phyloP scores from a whole-genome alignment of 2,329 filamentous ascomycete genomes.

The Fusarium armeniacum region DNA sequence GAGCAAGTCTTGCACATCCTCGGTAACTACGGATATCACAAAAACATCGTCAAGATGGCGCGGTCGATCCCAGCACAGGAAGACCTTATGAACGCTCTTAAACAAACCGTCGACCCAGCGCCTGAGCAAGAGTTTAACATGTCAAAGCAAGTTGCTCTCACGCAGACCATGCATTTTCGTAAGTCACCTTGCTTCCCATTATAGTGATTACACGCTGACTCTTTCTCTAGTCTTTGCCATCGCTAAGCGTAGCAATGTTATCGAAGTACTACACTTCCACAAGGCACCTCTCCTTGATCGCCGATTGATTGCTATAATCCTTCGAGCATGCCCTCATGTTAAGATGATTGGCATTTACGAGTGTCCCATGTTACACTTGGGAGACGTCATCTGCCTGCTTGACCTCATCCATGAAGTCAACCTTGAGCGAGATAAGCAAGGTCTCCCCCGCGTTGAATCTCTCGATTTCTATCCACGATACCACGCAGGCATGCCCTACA shows the following conservation, averaged over 20 bases:
- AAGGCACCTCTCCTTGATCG: conserved; percentile 53
- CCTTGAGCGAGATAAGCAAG: conserved; percentile 25
- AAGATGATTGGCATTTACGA: conserved; percentile 56
- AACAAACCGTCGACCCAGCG: conserved; percentile 1
- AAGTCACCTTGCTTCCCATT: conserved; percentile 24
- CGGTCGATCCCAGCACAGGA: conserved; percentile 24
- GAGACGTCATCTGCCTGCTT: conserved; percentile 53
- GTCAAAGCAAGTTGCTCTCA: conserved; percentile 30
- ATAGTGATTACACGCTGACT: conserved; percentile 20
- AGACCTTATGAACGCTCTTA: conserved; percentile 5
- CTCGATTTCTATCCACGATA: conserved; percentile 56
- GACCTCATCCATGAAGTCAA: conserved; percentile 57
- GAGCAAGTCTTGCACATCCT: neutral
- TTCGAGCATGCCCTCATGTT: conserved; percentile 52
- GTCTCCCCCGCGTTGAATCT: conserved; percentile 35
- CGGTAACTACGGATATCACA: neutral
- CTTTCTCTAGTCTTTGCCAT: conserved; percentile 47
- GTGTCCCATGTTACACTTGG: conserved; percentile 56
- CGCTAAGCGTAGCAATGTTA: conserved; percentile 22
- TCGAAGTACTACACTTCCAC: conserved; percentile 52
- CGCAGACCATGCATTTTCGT: conserved; percentile 38
- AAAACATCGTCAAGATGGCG: conserved; percentile 16
- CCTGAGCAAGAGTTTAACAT: conserved; percentile 12
- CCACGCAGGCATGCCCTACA: conserved; percentile 49
- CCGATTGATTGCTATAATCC: conserved; percentile 54